Evolutionary conservation across 257 asterid genomes (phyloP).

Genomic region (Fraxinus americana): DNA sequence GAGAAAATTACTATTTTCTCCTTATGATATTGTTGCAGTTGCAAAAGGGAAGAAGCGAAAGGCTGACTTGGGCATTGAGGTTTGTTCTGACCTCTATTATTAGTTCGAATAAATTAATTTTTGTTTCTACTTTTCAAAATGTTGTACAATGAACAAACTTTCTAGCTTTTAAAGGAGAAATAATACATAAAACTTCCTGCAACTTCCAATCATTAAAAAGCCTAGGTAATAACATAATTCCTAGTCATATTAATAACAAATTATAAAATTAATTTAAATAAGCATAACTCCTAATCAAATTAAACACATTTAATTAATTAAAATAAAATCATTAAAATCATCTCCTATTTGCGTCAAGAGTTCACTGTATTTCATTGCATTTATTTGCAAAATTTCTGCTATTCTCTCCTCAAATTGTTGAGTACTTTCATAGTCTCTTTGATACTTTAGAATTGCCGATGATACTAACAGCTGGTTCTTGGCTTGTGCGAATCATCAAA

Average conservation of each 20-base stretch:
- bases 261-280: too few species aligned
- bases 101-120: background rate
- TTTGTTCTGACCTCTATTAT: constrained; percentile 35
- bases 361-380: background rate
- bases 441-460: constrained; percentile 9
- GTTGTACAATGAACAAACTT: background rate
- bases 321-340: background rate
- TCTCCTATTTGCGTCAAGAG: background rate
- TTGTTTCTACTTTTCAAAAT: background rate
- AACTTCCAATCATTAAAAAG: background rate
- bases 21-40: constrained; percentile 53
- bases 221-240: too few species aligned
- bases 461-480: background rate
- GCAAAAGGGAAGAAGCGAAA: constrained; percentile 82
- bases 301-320: background rate
- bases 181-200: too few species aligned
- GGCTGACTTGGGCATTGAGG: constrained; percentile 73
- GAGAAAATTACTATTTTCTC: constrained; percentile 19
- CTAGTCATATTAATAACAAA: too few species aligned
- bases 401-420: constrained; percentile 1
- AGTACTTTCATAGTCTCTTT: constrained; percentile 1
- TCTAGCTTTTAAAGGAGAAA: background rate
- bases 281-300: background rate
- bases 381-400: constrained; percentile 14
- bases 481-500: background rate